phyloP scores from a whole-genome alignment of 176 grass and related monocot genomes.

The Oryza meridionalis region DNA sequence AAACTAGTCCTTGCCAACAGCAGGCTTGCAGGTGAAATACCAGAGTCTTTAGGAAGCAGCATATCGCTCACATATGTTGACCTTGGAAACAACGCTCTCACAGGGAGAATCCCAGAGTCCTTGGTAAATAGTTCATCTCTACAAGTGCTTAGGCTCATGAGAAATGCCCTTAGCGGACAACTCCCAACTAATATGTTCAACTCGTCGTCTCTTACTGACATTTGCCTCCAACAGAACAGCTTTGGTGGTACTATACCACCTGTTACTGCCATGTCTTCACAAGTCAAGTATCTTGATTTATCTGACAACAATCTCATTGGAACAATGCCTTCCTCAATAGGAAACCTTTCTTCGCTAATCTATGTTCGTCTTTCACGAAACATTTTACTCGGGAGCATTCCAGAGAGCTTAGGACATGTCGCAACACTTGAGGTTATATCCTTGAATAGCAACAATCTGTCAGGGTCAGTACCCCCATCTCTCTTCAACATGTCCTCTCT shows the following conservation, averaged over 20 bases:
- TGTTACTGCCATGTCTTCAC: not conserved
- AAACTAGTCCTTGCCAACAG: conserved; percentile 35
- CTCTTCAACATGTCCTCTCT: conserved; percentile 48
- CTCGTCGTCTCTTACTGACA: conserved; percentile 18
- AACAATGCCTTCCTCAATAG: conserved; percentile 56
- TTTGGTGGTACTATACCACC: conserved; percentile 38
- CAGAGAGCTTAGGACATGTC: conserved; percentile 50
- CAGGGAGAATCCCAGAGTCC: conserved; percentile 44
- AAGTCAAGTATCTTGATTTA: conserved; percentile 33
- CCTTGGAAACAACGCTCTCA: conserved; percentile 44
- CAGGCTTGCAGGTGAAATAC: conserved; percentile 40
- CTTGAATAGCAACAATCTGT: conserved; percentile 29
- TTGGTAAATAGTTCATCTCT: conserved; percentile 53
- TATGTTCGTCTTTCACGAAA: conserved; percentile 35
- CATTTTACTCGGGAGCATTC: conserved; percentile 48
- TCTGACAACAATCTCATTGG: conserved; percentile 40
- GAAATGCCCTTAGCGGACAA: conserved; percentile 49
- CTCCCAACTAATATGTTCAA: conserved; percentile 56
- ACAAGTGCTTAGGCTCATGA: conserved; percentile 44
- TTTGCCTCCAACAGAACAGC: conserved; percentile 41
- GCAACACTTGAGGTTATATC: not conserved
- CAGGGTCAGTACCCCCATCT: conserved; percentile 36
- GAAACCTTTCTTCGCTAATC: conserved; percentile 48
- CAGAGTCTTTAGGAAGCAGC: conserved; percentile 37
- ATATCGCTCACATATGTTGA: conserved; percentile 41